These are phyloP conservation scores for Coemansia furcata DNA, from an alignment of 192 early-diverging fungal species.

Conservation along the genomic window DNA sequence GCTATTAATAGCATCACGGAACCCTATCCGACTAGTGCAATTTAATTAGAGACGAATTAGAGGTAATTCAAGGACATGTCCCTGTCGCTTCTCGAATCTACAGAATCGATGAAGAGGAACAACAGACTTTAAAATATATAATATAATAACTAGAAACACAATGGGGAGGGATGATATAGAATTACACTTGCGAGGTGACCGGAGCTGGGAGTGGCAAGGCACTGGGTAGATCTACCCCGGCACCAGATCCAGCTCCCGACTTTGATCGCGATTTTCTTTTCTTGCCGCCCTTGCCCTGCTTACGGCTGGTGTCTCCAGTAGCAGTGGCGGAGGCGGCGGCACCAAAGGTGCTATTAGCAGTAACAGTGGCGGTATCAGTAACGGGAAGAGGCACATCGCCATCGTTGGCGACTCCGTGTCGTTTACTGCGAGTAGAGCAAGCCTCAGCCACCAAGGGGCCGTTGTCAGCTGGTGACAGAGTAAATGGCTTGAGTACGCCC, in stretches of 20 bases:
- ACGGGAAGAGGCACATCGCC: neutral
- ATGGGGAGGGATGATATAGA: slow-evolving; percentile 3
- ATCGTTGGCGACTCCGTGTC: slow-evolving; percentile 1
- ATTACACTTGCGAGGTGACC: slow-evolving; percentile 44
- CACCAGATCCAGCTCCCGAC: neutral
- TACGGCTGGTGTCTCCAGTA: neutral
- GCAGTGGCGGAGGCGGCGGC: neutral
- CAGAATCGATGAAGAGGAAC: neutral
- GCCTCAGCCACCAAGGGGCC: neutral
- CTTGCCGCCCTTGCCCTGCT: slow-evolving; percentile 22
- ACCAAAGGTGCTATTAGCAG: neutral
- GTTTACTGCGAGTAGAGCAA: slow-evolving; percentile 10
- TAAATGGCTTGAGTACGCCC: slow-evolving; percentile 50
- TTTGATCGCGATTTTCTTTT: slow-evolving; percentile 26
- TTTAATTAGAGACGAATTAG: neutral
- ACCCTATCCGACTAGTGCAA: neutral
- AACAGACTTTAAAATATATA: neutral
- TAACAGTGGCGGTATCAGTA: neutral
- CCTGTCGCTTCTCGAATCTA: neutral
- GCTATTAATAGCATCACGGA: neutral
- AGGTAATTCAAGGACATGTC: neutral
- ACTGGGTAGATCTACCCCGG: slow-evolving; percentile 13
- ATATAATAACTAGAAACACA: neutral
- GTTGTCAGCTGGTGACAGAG: slow-evolving; percentile 33
- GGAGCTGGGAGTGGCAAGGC: slow-evolving; percentile 31